Evolutionary conservation across 169 alveolate genomes (phyloP).

Genomic region (Perkinsus chesapeaki): DNA sequence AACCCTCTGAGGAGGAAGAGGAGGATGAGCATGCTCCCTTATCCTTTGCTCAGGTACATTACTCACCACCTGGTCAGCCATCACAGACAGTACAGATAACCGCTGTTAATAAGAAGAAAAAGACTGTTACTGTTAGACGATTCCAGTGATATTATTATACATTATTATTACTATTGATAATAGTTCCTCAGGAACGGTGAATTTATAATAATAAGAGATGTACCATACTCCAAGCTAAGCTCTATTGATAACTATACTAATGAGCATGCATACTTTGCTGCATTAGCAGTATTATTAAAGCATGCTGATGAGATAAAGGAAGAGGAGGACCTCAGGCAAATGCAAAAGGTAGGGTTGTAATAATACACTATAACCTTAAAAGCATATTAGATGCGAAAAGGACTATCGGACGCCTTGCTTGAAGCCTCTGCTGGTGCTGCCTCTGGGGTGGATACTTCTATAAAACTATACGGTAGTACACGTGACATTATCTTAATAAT

Average conservation of each 20-base stretch:
- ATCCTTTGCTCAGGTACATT: neutral
- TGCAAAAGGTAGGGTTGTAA: neutral
- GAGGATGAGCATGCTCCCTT: neutral
- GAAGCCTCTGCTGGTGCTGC: neutral
- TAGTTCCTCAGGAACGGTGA: neutral
- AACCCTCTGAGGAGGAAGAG: neutral
- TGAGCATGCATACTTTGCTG: neutral
- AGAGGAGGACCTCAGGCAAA: neutral
- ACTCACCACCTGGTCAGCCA: neutral
- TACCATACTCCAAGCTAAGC: neutral
- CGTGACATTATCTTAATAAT: too few relatives aligned
- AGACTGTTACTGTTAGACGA: neutral
- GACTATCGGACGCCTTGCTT: neutral
- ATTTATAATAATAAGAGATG: neutral
- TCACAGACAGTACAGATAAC: neutral
- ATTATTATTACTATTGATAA: neutral
- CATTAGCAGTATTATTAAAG: neutral
- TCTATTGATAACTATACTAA: neutral
- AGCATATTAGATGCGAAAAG: neutral
- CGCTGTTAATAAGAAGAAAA: neutral
- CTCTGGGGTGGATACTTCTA: too few relatives aligned
- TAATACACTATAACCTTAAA: neutral
- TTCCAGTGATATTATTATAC: neutral
- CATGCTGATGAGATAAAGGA: neutral
- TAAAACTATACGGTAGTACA: too few relatives aligned